phyloP scores from a whole-genome alignment of 108 stramenopile species.

The Schizochytrium sp. region DNA sequence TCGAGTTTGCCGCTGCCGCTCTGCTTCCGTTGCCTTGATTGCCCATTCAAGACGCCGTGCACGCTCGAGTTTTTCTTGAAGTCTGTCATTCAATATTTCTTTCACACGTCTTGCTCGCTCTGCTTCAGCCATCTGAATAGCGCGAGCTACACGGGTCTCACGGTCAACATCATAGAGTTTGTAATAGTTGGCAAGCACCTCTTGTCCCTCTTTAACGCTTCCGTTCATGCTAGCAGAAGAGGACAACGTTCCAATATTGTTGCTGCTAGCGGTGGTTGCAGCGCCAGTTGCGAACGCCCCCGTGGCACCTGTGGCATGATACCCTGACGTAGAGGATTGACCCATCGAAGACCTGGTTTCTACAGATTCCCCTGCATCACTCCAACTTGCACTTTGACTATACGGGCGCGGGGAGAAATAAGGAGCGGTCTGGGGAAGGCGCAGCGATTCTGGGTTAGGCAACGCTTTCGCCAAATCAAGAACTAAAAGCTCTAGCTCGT shows the following conservation, averaged over 20 bases:
- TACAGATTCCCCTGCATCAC: neutral
- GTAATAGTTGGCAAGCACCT: conserved; percentile 18
- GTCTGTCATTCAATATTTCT: neutral
- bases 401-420: neutral
- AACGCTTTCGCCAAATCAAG: conserved; percentile 51
- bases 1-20: conserved; percentile 12
- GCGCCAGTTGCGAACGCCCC: neutral
- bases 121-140: conserved; percentile 41
- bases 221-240: neutral
- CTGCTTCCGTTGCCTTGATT: conserved; percentile 41
- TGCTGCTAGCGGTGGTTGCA: neutral
- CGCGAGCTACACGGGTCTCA: conserved; percentile 29
- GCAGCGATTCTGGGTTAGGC: conserved; percentile 29
- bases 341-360: conserved; percentile 12
- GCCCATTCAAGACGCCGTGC: conserved; percentile 55
- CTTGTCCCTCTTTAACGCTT: neutral
- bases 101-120: conserved; percentile 46
- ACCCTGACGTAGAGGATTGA: neutral
- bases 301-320: neutral
- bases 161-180: conserved; percentile 16
- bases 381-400: neutral
- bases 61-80: conserved; percentile 10
- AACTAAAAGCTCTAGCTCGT: conserved; percentile 19
- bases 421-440: neutral
- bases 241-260: neutral